Evolutionary conservation across 2,329 filamentous ascomycete genomes (phyloP).

Genomic region (Seiridium unicorne): DNA sequence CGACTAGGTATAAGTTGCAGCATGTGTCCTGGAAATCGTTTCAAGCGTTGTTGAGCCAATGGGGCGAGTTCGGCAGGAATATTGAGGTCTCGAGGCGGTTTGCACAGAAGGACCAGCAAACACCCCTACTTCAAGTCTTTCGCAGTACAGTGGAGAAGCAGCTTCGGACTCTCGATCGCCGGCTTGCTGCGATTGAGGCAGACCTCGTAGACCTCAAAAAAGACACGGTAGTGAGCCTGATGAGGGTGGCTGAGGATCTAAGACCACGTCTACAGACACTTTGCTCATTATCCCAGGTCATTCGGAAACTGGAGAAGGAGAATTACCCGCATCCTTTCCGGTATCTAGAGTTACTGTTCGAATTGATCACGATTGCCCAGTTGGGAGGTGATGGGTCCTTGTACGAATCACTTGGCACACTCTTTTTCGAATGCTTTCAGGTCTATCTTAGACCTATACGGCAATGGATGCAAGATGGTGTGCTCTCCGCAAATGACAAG

Average conservation of each 20-base stretch:
- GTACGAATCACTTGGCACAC: slow-evolving; percentile 61
- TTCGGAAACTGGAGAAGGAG: slow-evolving; percentile 54
- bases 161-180: slow-evolving; percentile 56
- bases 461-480: slow-evolving; percentile 81
- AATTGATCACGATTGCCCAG: slow-evolving; percentile 68
- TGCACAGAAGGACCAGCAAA: slow-evolving; percentile 38
- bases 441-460: slow-evolving; percentile 80
- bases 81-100: slow-evolving; percentile 46
- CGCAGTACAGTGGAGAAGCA: slow-evolving; percentile 59
- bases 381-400: slow-evolving; percentile 60
- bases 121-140: slow-evolving; percentile 69
- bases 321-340: slow-evolving; percentile 58
- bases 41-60: slow-evolving; percentile 43
- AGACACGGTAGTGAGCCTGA: slow-evolving; percentile 64
- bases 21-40: slow-evolving; percentile 50
- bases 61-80: slow-evolving; percentile 45
- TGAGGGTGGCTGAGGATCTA: slow-evolving; percentile 60
- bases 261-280: slow-evolving; percentile 53
- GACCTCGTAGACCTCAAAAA: slow-evolving; percentile 52
- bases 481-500: slow-evolving; percentile 62
- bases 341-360: slow-evolving; percentile 78
- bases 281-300: slow-evolving; percentile 57
- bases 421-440: slow-evolving; percentile 80
- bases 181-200: slow-evolving; percentile 59
- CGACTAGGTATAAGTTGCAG: slow-evolving; percentile 42